Evolutionary conservation across 495 filamentous ascomycete species (phyloP), one percentile per base, ranked within the genome.

Genomic region (Poronia punctata): DNA sequence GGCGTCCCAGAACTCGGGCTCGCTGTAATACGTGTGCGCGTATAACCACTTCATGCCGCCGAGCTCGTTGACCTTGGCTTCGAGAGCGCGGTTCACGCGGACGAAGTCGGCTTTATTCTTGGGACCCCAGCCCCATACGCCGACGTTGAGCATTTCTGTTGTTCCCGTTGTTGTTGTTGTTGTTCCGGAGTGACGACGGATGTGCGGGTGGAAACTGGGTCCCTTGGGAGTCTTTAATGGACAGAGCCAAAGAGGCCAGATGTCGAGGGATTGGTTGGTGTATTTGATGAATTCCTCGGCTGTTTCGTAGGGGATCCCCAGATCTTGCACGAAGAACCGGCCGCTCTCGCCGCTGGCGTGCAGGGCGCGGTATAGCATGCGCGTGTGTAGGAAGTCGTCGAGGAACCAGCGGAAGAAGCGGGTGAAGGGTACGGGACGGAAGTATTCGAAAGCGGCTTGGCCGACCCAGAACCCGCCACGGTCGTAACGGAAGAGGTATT

Each of bases 41-140:
- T 80, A 77, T 19, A 77, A 56, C 74, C 74, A 77, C 58, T 77
- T 77, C 61, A 70, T 73, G 6, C 86, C 85, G 11, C 79, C 76
- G 2, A 89, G 66, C 39, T 75, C 74, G 9, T 61, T 65, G 7
- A 89, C 67, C 38, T 78, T 78, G 1, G 54, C 47, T 57, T 90
- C 86, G 6, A 90, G 59, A 11, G 69, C 69, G 3, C 77, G 69
- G 60, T 89, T 87, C 39, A 70, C 71, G 0, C 48, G 43, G 5
- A 85, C 57, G 47, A 74, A 74, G 20, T 61, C 52, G 5, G 39
- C 47, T 10, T 54, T 59, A 21, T 65, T 40, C 5, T 47, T 31
- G 0, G 70, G 70, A 10, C 71, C 71, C 56, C 62, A 68, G 5
- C 74, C 74, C 72, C 74, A 77, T 1, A 77, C 61, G 12, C 74